Base-by-base conservation (phyloP, 352 stramenopile species). In the Phytopythium vexans region DNA sequence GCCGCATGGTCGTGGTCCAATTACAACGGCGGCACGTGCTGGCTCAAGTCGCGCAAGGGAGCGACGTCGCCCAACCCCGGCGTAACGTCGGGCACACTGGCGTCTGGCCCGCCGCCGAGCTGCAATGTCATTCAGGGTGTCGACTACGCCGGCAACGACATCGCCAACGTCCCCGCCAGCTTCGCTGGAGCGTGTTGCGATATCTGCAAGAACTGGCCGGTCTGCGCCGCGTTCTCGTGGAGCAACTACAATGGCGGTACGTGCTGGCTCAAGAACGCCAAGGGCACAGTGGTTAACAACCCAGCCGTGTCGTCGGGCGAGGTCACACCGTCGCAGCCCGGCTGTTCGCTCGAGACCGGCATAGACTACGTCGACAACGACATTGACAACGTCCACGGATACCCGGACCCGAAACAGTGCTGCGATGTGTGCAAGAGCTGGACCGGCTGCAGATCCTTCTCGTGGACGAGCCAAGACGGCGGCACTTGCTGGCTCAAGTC, bases 181-280 rank as follows among this genome's bases (percentile, higher is more conserved):
- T 16, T 9, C 6, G 31, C 45, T 7, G 45, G 35, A 12, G 45
- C n/a, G 9, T 51, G 45, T 15, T 51, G 45, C 32, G 9, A 11
- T 12, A 40, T 51, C 32, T 51, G 45, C 32, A 27, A 27, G 21
- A 27, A 27, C 21, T 27, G 21, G 21, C 35, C 41, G 12, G 58
- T 61, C 11, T 82, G 69, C 56, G 54, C 66, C 36, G 73, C 68
- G 5, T 82, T 62, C 52, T 72, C 75, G 38, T 89, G 73, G 73
- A 78, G 49, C n/a, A 58, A 59, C 49, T 55, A 54, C 41, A 64
- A 71, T 35, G 71, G 71, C 11, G 70, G 74, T 15, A 84, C 66
- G 3, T 86, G 72, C 52, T 88, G 68, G 67, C 60, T 88, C 60
- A 88, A 88, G 60, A 82, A 49, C 31, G 14, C 9, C 8, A 14